phyloP scores from a whole-genome alignment of 768 basidiomycete genomes.

The Gymnopilus junonius region DNA sequence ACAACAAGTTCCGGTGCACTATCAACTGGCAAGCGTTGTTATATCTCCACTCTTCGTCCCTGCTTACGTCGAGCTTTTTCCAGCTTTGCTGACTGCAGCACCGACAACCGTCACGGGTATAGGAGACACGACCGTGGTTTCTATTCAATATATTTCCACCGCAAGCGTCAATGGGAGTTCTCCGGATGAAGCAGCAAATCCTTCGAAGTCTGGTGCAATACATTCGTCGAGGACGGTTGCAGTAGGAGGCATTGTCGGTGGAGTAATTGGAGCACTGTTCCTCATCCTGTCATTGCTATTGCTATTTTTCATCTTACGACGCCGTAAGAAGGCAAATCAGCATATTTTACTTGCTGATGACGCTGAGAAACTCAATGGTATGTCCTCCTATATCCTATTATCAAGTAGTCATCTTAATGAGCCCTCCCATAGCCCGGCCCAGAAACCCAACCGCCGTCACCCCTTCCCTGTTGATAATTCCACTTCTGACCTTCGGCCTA shows the following conservation, averaged over 20 bases:
- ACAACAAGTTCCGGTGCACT: too few species aligned
- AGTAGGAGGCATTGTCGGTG: not conserved
- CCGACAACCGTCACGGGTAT: not conserved
- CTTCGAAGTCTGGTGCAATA: not conserved
- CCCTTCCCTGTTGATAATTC: not conserved
- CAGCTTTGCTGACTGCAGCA: not conserved
- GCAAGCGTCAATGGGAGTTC: not conserved
- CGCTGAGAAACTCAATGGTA: not conserved
- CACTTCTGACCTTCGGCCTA: not conserved
- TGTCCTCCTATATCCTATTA: not conserved
- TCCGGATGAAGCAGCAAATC: not conserved
- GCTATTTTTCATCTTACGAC: not conserved
- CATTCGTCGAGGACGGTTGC: not conserved
- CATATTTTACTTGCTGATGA: not conserved
- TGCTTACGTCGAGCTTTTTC: not conserved
- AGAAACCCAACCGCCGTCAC: not conserved
- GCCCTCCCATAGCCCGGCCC: not conserved
- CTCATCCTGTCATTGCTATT: not conserved
- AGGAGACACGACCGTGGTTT: not conserved
- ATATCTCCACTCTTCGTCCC: not conserved
- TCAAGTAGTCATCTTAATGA: not conserved
- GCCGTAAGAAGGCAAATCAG: not conserved
- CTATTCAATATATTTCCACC: not conserved
- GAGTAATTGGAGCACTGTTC: not conserved
- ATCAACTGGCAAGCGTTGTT: not conserved